Conservation (phyloP, 2,329 filamentous ascomycete species). For the Magnaporthiopsis incrustans region DNA sequence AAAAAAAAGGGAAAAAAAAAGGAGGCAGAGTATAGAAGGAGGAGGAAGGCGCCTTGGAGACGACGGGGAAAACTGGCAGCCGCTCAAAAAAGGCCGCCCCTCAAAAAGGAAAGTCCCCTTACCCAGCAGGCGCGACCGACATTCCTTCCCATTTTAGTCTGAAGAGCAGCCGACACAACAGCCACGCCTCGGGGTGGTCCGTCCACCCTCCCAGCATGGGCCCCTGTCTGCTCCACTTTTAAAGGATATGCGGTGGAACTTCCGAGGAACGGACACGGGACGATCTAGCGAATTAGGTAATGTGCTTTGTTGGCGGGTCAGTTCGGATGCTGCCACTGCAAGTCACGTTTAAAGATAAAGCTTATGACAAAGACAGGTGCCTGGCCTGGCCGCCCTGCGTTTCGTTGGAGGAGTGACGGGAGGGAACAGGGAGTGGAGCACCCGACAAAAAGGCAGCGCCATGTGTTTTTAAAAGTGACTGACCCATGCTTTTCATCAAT, state of each 20-base stretch:
- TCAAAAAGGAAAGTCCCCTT: slow-evolving; percentile 14
- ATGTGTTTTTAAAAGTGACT: not conserved
- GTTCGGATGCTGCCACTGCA: slow-evolving; percentile 1
- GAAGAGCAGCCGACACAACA: slow-evolving; percentile 1
- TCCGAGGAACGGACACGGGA: slow-evolving; percentile 4
- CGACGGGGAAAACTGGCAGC: slow-evolving; percentile 4
- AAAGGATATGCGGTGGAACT: slow-evolving; percentile 2
- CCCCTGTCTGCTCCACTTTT: not conserved
- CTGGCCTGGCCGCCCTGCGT: not conserved
- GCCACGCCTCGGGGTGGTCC: not conserved
- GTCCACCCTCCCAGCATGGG: not conserved
- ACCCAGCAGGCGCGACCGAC: slow-evolving; percentile 13
- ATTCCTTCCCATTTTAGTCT: slow-evolving; percentile 7
- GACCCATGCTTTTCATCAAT: no score
- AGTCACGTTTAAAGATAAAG: slow-evolving; percentile 4
- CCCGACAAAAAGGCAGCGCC: not conserved
- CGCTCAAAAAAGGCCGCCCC: not conserved
- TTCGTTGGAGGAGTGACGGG: not conserved
- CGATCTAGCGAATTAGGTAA: slow-evolving; percentile 4
- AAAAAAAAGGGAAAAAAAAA: not conserved
- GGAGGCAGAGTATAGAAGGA: slow-evolving; percentile 2
- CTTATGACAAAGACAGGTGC: not conserved
- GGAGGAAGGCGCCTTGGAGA: slow-evolving; percentile 4
- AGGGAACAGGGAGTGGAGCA: not conserved
- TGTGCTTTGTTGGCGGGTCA: not conserved